These are phyloP conservation scores for Acanthamoeba rhysodes DNA, from an alignment of 208 protist genomes.

Conservation along the genomic window DNA sequence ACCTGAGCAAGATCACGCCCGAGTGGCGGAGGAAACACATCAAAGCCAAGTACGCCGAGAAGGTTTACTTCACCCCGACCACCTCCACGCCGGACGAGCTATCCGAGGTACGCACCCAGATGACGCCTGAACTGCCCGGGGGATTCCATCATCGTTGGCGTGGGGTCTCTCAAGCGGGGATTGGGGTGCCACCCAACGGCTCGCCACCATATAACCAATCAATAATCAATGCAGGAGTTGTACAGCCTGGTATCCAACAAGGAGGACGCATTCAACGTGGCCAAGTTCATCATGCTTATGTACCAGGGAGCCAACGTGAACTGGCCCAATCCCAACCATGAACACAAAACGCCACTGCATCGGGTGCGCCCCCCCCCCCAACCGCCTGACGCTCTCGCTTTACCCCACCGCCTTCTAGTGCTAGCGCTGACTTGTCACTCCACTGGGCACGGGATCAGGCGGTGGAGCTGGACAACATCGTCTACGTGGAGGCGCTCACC, in stretches of 20 bases:
- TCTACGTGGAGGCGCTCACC: slow-evolving; percentile 66
- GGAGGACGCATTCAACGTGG: slow-evolving; percentile 50
- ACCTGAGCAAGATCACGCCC: not conserved
- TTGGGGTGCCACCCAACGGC: no score
- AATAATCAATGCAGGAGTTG: not conserved
- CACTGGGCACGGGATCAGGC: not conserved
- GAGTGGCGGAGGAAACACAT: slow-evolving; percentile 17
- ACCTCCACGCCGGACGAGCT: slow-evolving; percentile 9
- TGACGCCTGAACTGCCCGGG: no score
- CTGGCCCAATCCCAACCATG: slow-evolving; percentile 34
- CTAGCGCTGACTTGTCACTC: not conserved
- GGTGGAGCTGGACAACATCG: slow-evolving; percentile 56
- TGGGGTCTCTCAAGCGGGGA: no score
- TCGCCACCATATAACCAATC: not conserved
- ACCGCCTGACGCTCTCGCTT: not conserved
- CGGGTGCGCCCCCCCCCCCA: not conserved
- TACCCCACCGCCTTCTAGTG: not conserved
- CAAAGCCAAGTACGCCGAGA: slow-evolving; percentile 53
- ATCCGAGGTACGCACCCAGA: slow-evolving; percentile 1
- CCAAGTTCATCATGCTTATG: slow-evolving; percentile 52
- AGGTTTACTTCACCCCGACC: not conserved
- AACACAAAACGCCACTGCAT: slow-evolving; percentile 58
- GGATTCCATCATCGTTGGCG: no score
- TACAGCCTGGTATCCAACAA: slow-evolving; percentile 56
- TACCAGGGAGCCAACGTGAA: slow-evolving; percentile 64